Conservation (phyloP, 306 rosid species). For the Prosopis cineraria region DNA sequence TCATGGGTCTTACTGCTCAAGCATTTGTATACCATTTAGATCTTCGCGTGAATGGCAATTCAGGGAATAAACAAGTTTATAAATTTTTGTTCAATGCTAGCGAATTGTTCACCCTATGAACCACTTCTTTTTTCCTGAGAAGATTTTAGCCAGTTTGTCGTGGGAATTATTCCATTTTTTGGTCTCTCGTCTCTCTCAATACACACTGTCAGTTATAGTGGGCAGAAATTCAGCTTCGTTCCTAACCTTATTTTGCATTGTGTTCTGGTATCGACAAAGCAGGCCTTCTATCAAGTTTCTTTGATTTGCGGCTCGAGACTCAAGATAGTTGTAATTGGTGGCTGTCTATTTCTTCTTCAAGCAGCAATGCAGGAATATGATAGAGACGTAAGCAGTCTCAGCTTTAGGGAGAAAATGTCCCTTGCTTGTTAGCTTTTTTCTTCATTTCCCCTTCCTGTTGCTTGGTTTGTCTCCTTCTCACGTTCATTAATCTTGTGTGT, state of each 20-base stretch:
- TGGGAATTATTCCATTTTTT: neutral
- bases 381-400: conserved; percentile 51
- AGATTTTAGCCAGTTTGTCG: neutral
- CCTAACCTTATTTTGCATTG: conserved; percentile 22
- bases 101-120: neutral
- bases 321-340: conserved; percentile 26
- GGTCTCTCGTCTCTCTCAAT: neutral
- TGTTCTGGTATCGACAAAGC: conserved; percentile 18
- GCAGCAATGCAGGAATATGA: conserved; percentile 66
- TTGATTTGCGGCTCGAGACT: conserved; percentile 16
- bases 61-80: neutral
- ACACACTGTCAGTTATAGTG: conserved; percentile 37
- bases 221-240: conserved; percentile 6
- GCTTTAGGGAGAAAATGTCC: neutral
- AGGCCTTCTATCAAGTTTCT: neutral
- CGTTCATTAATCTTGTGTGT: neutral
- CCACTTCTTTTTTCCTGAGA: neutral
- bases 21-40: neutral
- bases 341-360: conserved; percentile 12
- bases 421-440: neutral
- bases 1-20: neutral
- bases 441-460: neutral
- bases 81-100: neutral
- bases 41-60: conserved; percentile 8
- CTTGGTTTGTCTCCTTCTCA: neutral